phyloP scores from a whole-genome alignment of 2,329 filamentous ascomycete genomes.

The Fusarium duplospermum region DNA sequence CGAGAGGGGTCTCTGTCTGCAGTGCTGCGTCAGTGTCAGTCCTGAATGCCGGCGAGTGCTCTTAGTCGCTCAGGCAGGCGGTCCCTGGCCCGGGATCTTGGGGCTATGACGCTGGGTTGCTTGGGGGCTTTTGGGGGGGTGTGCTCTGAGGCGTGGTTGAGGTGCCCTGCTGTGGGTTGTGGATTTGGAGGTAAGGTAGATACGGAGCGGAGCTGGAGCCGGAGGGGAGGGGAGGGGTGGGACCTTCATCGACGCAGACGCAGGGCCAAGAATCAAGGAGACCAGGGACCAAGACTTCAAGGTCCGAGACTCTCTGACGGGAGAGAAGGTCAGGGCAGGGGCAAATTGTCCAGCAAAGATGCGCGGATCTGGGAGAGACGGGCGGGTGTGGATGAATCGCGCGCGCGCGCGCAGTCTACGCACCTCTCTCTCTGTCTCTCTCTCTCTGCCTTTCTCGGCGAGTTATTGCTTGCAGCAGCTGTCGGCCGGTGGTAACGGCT shows the following conservation, averaged over 20 bases:
- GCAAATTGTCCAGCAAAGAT: conserved; percentile 25
- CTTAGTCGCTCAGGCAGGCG: conserved; percentile 46
- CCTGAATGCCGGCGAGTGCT: conserved; percentile 51
- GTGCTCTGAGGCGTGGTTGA: conserved; percentile 40
- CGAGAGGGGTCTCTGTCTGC: conserved; percentile 59
- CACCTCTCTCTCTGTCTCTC: neutral
- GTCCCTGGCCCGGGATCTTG: conserved; percentile 53
- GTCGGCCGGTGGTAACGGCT: conserved; percentile 23
- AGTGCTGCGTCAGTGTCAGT: conserved; percentile 68
- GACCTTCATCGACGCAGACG: conserved; percentile 22
- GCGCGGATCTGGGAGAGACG: conserved; percentile 25
- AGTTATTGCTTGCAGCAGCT: conserved; percentile 21
- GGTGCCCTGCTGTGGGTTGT: conserved; percentile 28
- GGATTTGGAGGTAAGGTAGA: conserved; percentile 23
- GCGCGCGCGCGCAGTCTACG: conserved; percentile 28
- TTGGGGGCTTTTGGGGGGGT: conserved; percentile 42
- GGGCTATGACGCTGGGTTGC: conserved; percentile 57
- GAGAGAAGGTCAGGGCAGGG: conserved; percentile 5
- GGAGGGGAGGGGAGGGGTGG: conserved; percentile 44
- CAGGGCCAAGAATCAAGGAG: conserved; percentile 18
- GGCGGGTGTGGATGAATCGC: conserved; percentile 38
- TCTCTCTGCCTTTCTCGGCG: neutral
- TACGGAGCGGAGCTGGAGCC: conserved; percentile 32
- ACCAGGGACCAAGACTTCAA: conserved; percentile 27
- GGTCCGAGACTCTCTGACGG: conserved; percentile 8